Evolutionary conservation across 169 alveolate genomes (phyloP).

Genomic region (Condylostoma magnum): DNA sequence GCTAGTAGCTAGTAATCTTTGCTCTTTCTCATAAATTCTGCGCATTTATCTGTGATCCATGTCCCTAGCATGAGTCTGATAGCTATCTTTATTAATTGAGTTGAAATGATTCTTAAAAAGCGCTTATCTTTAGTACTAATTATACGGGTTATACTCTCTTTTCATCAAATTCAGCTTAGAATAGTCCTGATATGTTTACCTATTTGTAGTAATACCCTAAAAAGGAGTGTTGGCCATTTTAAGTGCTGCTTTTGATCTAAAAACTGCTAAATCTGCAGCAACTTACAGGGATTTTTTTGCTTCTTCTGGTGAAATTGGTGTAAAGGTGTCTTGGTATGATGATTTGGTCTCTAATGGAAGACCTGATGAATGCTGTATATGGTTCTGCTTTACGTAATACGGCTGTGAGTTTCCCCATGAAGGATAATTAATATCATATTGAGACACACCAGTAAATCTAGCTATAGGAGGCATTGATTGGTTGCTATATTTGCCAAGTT

Average conservation of each 20-base stretch:
- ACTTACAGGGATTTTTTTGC: not conserved
- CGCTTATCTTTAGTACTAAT: too few species aligned
- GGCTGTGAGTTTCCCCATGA: slow-evolving; percentile 9
- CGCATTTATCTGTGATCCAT: too few species aligned
- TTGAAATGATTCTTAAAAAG: too few species aligned
- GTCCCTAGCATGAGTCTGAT: too few species aligned
- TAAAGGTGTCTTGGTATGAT: slow-evolving; percentile 3
- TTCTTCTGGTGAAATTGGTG: not conserved
- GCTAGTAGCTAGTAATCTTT: too few species aligned
- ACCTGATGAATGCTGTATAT: not conserved
- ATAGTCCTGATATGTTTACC: too few species aligned
- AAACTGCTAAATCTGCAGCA: not conserved
- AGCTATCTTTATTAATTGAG: too few species aligned
- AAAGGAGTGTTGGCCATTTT: slow-evolving; percentile 1
- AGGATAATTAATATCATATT: not conserved
- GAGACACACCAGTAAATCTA: not conserved
- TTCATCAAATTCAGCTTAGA: too few species aligned
- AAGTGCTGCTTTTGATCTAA: not conserved
- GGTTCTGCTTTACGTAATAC: slow-evolving; percentile 12
- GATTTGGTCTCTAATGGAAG: not conserved
- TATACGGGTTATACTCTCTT: too few species aligned
- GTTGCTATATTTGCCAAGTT: too few species aligned
- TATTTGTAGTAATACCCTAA: too few species aligned
- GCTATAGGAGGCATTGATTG: slow-evolving; percentile 5
- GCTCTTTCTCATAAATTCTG: too few species aligned